Evolutionary conservation across 306 rosid genomes (phyloP).

Genomic region (Ormosia emarginata): DNA sequence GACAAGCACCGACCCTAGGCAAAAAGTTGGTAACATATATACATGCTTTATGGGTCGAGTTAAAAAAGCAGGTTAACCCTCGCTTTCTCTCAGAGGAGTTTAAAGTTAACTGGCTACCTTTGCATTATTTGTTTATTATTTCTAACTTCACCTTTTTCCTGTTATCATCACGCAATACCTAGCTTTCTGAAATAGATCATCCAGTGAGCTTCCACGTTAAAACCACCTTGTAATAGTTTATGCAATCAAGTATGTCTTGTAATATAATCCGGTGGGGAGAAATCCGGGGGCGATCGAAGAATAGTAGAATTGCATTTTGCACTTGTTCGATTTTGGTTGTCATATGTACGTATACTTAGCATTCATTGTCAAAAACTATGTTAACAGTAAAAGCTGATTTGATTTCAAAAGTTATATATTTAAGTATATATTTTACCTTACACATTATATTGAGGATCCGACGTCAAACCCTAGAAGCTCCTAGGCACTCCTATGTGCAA

Average conservation of each 20-base stretch:
- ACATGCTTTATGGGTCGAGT: constrained; percentile 36
- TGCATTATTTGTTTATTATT: background rate
- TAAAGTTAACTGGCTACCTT: constrained; percentile 26
- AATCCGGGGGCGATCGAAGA: background rate
- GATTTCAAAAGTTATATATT: no score
- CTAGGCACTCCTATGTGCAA: background rate
- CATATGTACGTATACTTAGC: background rate
- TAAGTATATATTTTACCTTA: background rate
- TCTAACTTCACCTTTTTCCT: constrained; percentile 9
- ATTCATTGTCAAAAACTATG: no score
- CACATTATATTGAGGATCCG: background rate
- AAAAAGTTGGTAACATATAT: constrained; percentile 27
- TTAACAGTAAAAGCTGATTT: no score
- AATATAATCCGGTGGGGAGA: background rate
- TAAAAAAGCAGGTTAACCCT: constrained; percentile 32
- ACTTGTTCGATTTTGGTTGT: background rate
- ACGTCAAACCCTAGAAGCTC: background rate
- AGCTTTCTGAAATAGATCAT: constrained; percentile 31
- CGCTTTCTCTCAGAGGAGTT: constrained; percentile 27
- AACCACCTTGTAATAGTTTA: constrained; percentile 22
- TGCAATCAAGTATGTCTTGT: background rate
- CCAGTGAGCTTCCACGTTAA: constrained; percentile 23
- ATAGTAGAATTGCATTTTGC: background rate
- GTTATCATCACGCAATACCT: constrained; percentile 22
- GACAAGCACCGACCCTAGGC: constrained; percentile 53